phyloP scores from a whole-genome alignment of 2,329 filamentous ascomycete genomes.

The Pyrenophora teres region DNA sequence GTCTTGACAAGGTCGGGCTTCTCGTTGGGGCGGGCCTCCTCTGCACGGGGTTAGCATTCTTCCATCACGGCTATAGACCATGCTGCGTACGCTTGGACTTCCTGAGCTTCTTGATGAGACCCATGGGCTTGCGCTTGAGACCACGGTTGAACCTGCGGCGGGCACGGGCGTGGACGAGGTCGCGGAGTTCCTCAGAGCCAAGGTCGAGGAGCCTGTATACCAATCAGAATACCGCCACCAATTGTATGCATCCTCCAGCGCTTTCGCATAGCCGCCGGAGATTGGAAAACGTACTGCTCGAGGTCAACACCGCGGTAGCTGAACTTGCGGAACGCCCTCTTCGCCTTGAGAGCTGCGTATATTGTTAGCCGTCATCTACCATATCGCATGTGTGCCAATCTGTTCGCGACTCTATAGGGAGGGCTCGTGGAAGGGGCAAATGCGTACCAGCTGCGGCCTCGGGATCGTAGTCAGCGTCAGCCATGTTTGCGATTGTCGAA shows the following conservation, averaged over 20 bases:
- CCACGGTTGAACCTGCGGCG: constrained; percentile 99
- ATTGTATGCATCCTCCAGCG: constrained; percentile 1
- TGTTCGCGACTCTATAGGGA: constrained; percentile 14
- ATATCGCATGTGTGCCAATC: constrained; percentile 7
- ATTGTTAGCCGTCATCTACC: constrained; percentile 34
- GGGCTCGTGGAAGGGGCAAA: constrained; percentile 15
- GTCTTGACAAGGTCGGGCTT: constrained; percentile 99
- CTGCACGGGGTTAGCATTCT: constrained; percentile 6
- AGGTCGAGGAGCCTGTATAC: constrained; percentile 89
- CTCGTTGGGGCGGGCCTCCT: constrained; percentile 76
- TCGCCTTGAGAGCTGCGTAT: constrained; percentile 90
- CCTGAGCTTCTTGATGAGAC: constrained; percentile 99
- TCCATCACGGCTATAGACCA: not conserved
- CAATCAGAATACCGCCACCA: constrained; percentile 24
- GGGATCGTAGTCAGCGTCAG: constrained; percentile 77
- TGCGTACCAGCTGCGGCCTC: constrained; percentile 71
- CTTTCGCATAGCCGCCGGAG: not conserved
- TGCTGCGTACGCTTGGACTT: constrained; percentile 64
- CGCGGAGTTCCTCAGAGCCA: constrained; percentile 95
- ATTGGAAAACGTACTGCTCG: constrained; percentile 78
- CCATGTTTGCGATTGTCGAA: constrained; percentile 70
- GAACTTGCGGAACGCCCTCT: constrained; percentile 99
- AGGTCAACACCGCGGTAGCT: constrained; percentile 99
- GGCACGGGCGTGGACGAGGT: constrained; percentile 98
- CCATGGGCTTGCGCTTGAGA: constrained; percentile 99